Conservation (phyloP, 2,329 filamentous ascomycete species). For the Corinectria fuckeliana region DNA sequence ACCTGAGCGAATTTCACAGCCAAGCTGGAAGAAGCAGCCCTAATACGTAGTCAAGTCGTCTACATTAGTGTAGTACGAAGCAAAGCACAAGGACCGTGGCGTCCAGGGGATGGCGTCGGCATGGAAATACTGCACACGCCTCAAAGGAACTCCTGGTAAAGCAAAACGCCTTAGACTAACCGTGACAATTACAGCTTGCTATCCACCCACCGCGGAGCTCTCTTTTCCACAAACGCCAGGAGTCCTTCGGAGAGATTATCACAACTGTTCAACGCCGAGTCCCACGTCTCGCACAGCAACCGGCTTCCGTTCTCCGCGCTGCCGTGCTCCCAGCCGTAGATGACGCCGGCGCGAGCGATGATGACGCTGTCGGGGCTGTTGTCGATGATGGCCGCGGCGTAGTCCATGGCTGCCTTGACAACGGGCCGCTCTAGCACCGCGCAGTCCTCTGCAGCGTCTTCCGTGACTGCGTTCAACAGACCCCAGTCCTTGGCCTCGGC, state of each 20-base stretch:
- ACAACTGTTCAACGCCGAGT: conserved; percentile 62
- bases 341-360: conserved; percentile 71
- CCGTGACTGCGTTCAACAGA: conserved; percentile 69
- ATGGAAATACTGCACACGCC: too few relatives aligned
- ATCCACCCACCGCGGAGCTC: conserved; percentile 68
- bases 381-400: conserved; percentile 64
- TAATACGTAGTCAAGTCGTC: too few relatives aligned
- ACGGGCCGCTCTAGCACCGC: conserved; percentile 47
- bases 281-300: conserved; percentile 57
- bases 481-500: conserved; percentile 68
- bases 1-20: background rate
- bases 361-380: conserved; percentile 77
- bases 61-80: too few relatives aligned
- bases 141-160: too few relatives aligned
- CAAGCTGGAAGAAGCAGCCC: too few relatives aligned
- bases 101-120: too few relatives aligned
- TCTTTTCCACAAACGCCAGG: conserved; percentile 74
- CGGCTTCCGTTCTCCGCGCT: conserved; percentile 65
- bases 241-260: conserved; percentile 77
- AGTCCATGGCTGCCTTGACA: conserved; percentile 60
- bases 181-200: conserved; percentile 60
- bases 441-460: conserved; percentile 35
- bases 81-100: background rate
- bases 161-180: too few relatives aligned
- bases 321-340: conserved; percentile 72